Base-by-base conservation (phyloP, 192 early-diverging fungal genomes). In the Gonapodya prolifera region DNA sequence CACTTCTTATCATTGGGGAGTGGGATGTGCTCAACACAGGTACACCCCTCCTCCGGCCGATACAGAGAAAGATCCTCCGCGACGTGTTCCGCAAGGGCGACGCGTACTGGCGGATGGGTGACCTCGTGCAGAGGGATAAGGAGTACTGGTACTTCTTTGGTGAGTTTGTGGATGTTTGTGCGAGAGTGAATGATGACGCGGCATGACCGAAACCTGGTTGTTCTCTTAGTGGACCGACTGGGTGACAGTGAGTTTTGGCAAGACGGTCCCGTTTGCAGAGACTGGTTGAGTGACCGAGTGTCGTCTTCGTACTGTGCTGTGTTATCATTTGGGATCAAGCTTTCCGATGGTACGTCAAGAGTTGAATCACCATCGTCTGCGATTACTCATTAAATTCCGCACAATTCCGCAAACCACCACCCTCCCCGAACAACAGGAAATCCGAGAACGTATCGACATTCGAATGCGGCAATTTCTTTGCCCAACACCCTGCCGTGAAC, bases 51-150 rank as follows among this genome's bases (percentile, higher is more conserved):
- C n/a, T n/a, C n/a, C n/a, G n/a, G n/a, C n/a, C n/a, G 8, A 61
- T 23, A 61, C 45, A 61, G 45, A 73, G 29, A 32, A 73, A 73
- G 71, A 73, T 73, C 16, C 16, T 73, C 16, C 16, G 71, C 18
- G 31, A 73, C 31, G 71, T 73, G 16, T 73, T 73, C 31, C 2
- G 29, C 2, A 73, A 73, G 71, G 71, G 71, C 71, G 71, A 73
- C 71, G 71, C 16, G 8, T 73, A 30, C 71, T 73, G 71, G 71
- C 71, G 71, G 2, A 73, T 73, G 71, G 71, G 71, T 32, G 31
- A 73, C 18, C 31, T 73, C 71, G 2, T 69, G 13, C n/a, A 8
- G 45, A 8, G 45, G 45, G 45, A 69, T n/a, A 16, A 8, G 45
- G 45, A 8, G 13, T 8, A n/a, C 13, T n/a, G 45, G 13, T 69